Evolutionary conservation across 2,329 filamentous ascomycete species (phyloP).

Genomic region (Stachybotrys chartarum): DNA sequence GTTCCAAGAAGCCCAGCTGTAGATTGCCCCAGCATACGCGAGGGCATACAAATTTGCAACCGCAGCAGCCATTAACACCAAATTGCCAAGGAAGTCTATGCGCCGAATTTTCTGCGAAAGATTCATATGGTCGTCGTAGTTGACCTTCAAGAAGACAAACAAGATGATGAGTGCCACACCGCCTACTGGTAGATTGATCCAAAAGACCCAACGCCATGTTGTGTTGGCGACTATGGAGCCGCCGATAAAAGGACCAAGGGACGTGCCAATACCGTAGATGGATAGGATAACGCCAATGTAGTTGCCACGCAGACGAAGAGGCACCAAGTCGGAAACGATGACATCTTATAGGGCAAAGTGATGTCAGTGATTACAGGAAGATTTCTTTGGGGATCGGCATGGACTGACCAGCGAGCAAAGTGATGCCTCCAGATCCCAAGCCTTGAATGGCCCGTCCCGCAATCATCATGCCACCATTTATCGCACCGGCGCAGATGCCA

Average conservation of each 20-base stretch:
- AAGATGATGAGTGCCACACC: background rate
- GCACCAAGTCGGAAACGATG: background rate
- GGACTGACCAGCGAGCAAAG: background rate
- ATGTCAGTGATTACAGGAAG: background rate
- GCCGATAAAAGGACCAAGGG: background rate
- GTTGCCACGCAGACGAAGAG: background rate
- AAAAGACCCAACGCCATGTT: background rate
- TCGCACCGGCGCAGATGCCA: background rate
- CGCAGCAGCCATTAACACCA: background rate
- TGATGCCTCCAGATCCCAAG: background rate
- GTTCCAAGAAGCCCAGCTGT: background rate
- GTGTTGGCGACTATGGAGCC: background rate
- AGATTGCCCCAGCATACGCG: background rate
- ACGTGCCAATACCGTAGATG: background rate
- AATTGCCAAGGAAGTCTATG: background rate
- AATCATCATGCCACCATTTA: background rate
- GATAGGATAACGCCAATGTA: background rate
- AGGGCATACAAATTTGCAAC: background rate
- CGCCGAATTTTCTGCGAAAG: background rate
- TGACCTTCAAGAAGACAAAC: background rate
- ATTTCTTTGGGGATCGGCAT: too few species aligned
- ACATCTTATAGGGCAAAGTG: background rate
- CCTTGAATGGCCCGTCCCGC: background rate
- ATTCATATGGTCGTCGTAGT: background rate
- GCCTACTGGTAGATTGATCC: background rate